Conservation (phyloP, 1,284 basidiomycete species). For the Ustilago vetiveriae region DNA sequence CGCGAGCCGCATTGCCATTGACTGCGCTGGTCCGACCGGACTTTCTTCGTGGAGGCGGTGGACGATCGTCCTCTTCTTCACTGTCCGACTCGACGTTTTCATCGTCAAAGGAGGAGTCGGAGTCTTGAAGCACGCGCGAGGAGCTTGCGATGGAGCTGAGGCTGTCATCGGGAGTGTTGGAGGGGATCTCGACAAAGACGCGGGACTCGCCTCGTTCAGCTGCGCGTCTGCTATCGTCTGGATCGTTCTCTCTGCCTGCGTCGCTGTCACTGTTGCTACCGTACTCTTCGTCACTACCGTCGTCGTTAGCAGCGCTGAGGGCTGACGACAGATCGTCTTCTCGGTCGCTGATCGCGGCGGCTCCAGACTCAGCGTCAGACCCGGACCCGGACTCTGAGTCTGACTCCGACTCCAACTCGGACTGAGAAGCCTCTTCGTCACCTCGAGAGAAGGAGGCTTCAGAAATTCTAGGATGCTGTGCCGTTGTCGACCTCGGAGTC, state of each 20-base stretch:
- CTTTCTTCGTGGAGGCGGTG: conserved; percentile 13
- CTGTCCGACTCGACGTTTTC: conserved; percentile 7
- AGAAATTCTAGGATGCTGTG: too few species aligned
- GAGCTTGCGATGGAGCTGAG: conserved; percentile 24
- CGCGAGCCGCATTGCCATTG: conserved; percentile 3
- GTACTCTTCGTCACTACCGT: conserved; percentile 16
- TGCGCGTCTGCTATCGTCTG: conserved; percentile 1
- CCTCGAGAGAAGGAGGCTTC: conserved; percentile 11
- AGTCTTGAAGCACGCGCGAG: conserved; percentile 6
- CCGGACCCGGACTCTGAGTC: not conserved
- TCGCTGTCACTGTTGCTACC: conserved; percentile 12
- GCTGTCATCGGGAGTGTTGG: conserved; percentile 16
- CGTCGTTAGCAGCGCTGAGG: conserved; percentile 16
- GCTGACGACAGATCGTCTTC: conserved; percentile 29
- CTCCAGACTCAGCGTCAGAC: conserved; percentile 3
- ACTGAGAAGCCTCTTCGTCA: conserved; percentile 9
- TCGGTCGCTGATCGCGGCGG: conserved; percentile 4
- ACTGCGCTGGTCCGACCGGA: conserved; percentile 25
- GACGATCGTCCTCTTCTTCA: conserved; percentile 30
- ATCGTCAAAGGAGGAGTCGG: conserved; percentile 33
- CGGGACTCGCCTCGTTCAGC: conserved; percentile 4
- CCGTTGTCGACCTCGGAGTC: not conserved
- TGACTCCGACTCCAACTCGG: conserved; percentile 3
- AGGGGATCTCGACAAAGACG: conserved; percentile 12
- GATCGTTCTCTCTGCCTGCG: conserved; percentile 1